Evolutionary conservation across 2,329 filamentous ascomycete genomes (phyloP).

Genomic region (Botrytis byssoidea): DNA sequence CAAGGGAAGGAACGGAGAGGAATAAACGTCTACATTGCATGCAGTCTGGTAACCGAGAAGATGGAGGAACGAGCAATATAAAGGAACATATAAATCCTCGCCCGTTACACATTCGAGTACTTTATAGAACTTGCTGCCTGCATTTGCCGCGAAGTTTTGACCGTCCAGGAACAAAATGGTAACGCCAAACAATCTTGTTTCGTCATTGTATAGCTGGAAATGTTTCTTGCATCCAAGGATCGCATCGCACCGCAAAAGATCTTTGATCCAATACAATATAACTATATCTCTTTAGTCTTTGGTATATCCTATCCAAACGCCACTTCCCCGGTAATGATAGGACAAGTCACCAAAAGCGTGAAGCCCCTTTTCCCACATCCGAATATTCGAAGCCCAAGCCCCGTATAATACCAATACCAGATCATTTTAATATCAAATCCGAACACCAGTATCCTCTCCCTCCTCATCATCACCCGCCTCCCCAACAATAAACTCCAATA

Average conservation of each 20-base stretch:
- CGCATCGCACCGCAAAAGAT: background rate
- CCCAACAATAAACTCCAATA: slow-evolving; percentile 44
- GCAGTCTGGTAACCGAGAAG: background rate
- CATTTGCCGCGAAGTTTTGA: background rate
- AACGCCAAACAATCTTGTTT: background rate
- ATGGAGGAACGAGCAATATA: background rate
- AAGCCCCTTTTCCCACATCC: background rate
- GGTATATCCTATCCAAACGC: slow-evolving; percentile 7
- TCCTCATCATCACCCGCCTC: slow-evolving; percentile 44
- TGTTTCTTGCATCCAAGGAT: background rate
- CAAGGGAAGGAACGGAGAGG: background rate
- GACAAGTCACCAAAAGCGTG: background rate
- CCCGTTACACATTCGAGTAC: background rate
- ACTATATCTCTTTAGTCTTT: background rate
- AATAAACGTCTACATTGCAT: background rate
- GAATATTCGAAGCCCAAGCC: background rate
- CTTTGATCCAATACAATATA: background rate
- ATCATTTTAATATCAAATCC: slow-evolving; percentile 1
- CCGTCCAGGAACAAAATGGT: background rate
- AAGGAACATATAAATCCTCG: background rate
- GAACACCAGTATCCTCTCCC: slow-evolving; percentile 32
- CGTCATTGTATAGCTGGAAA: background rate
- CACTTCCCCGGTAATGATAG: background rate
- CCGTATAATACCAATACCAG: background rate
- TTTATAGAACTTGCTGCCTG: background rate